These are phyloP conservation scores for Epichloe coenophiala DNA, from an alignment of 2,329 filamentous ascomycete species.

Conservation along the genomic window DNA sequence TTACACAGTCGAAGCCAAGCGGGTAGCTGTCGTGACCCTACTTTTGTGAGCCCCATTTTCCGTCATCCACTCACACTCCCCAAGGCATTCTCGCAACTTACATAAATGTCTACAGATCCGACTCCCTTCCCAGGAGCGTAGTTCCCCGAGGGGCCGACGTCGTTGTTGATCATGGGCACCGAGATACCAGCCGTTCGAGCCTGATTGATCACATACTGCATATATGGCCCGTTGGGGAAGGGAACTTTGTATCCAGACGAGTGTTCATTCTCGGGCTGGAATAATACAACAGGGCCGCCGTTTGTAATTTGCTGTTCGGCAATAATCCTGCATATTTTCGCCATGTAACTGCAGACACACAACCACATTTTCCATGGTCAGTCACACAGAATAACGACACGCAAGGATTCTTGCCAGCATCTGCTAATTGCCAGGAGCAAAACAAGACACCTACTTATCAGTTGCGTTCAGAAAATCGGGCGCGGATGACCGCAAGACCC, in stretches of 20 bases:
- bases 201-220: slow-evolving; percentile 58
- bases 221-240: slow-evolving; percentile 55
- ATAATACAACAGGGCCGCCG: slow-evolving; percentile 64
- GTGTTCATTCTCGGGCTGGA: slow-evolving; percentile 78
- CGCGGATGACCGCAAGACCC: slow-evolving; percentile 47
- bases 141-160: slow-evolving; percentile 45
- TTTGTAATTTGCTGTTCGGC: slow-evolving; percentile 70
- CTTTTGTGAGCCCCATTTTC: slow-evolving; percentile 1
- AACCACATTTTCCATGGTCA: neutral
- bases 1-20: slow-evolving; percentile 30
- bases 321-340: slow-evolving; percentile 49
- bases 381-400: neutral
- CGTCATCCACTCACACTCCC: neutral
- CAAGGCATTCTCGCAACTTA: slow-evolving; percentile 7
- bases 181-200: slow-evolving; percentile 54
- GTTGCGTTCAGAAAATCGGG: slow-evolving; percentile 52
- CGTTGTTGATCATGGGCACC: slow-evolving; percentile 64
- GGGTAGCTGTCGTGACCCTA: slow-evolving; percentile 25
- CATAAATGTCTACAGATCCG: slow-evolving; percentile 45
- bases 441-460: slow-evolving; percentile 35
- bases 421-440: neutral
- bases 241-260: slow-evolving; percentile 33
- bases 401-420: neutral
- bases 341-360: slow-evolving; percentile 35
- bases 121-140: slow-evolving; percentile 49